phyloP scores from a whole-genome alignment of 305 asterid species.

The Fraxinus platypoda region DNA sequence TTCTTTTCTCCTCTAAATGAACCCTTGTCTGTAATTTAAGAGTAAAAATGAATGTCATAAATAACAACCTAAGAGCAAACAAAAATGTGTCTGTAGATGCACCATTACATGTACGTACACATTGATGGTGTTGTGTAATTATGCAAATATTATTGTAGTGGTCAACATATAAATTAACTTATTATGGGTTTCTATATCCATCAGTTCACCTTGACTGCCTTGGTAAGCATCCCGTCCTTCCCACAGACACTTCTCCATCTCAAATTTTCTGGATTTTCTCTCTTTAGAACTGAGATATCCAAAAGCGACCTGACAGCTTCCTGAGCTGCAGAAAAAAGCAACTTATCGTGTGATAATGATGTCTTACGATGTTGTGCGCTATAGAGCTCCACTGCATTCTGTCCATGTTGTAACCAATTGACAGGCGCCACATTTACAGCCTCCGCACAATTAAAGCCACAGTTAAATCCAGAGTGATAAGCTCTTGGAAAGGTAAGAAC shows the following conservation, averaged over 20 bases:
- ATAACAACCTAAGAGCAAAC: background rate
- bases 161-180: background rate
- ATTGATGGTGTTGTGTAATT: background rate
- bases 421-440: constrained; percentile 97
- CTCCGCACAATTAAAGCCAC: constrained; percentile 97
- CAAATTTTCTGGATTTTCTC: constrained; percentile 48
- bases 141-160: background rate
- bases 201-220: constrained; percentile 68
- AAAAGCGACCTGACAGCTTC: constrained; percentile 67
- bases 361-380: constrained; percentile 76
- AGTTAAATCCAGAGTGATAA: constrained; percentile 90
- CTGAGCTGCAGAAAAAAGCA: constrained; percentile 72
- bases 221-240: constrained; percentile 61
- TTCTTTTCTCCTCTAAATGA: constrained; percentile 59
- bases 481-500: constrained; percentile 97
- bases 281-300: constrained; percentile 54
- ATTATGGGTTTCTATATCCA: background rate
- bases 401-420: constrained; percentile 92
- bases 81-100: background rate
- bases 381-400: constrained; percentile 80
- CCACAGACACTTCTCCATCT: constrained; percentile 90
- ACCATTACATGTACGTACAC: background rate
- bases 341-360: constrained; percentile 87
- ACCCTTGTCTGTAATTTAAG: constrained; percentile 54
- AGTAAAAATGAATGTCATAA: background rate